Evolutionary conservation across 1,284 basidiomycete species (phyloP), one percentile per base, ranked within the genome.

Genomic region (Moesziomyces aphidis): DNA sequence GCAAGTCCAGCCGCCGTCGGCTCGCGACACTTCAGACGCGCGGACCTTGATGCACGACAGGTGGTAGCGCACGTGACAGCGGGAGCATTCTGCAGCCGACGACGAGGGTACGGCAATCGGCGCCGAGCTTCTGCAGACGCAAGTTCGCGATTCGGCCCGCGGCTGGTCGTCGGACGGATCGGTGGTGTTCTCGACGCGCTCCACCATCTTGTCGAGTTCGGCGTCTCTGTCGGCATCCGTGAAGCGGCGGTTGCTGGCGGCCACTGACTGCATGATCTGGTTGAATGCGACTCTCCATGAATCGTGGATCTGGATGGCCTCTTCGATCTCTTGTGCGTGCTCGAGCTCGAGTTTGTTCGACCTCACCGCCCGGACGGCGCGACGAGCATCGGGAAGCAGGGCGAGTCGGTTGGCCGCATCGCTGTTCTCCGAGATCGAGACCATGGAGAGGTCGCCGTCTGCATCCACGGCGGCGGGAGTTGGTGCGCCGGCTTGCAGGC

Each of bases 1-100:
- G 44, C 82, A 83, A 2, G 34, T 45, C 77, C 77, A 83, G 31
- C 53, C 57, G 24, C 58, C 53, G 23, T 60, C 68, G n/a, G 68
- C 71, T 43, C 72, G 61, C 15, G 67, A 49, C 0, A 63, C 73
- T 50, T 71, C 60, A 13, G 54, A 50, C 0, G 61, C 46, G 21
- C 55, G 60, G 8, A 75, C 58, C 44, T 77, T 76, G 47, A 82
- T 73, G 65, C 81, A 82, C 15, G 59, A 36, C 13, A 76, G 50
- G 55, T 82, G 81, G 61, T 79, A 82, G 31, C 50, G 50, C 19
- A 70, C 63, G 24, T 47, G 49, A 54, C 82, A 83, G 36, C 45
- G 52, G 3, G 57, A 55, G 73, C 82, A 83, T 44, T 65, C 61
- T 7, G 61, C 71, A 6, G 57, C 50, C n/a, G 65, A 45, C 4